These are phyloP conservation scores for Oryza punctata DNA, from an alignment of 176 grass and related monocot species.

Conservation along the genomic window DNA sequence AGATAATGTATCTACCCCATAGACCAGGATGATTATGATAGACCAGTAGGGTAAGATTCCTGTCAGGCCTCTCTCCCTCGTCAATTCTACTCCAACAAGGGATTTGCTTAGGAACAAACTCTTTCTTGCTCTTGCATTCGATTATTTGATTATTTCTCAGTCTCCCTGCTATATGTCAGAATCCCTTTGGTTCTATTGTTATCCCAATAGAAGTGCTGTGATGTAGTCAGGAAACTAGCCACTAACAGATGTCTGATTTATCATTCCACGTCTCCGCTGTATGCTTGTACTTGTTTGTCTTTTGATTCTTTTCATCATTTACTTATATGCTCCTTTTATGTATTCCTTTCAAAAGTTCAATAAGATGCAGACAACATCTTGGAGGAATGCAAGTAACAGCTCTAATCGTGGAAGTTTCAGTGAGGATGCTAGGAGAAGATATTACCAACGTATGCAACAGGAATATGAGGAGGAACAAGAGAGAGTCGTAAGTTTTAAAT, in stretches of 20 bases:
- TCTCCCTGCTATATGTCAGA: constrained; percentile 8
- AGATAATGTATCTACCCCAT: not conserved
- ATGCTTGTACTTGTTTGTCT: not conserved
- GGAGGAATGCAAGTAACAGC: constrained; percentile 50
- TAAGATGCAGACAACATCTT: constrained; percentile 59
- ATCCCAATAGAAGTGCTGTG: not conserved
- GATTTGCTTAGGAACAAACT: not conserved
- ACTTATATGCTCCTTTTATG: constrained; percentile 35
- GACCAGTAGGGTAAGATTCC: not conserved
- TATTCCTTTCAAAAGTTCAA: constrained; percentile 51
- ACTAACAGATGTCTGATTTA: not conserved
- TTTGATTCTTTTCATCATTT: constrained; percentile 29
- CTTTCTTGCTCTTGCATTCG: not conserved
- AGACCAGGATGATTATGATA: not conserved
- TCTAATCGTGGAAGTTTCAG: constrained; percentile 59
- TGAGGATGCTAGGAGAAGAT: constrained; percentile 75
- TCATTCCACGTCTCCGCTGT: not conserved
- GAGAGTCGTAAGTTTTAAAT: constrained; percentile 73
- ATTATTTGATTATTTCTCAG: constrained; percentile 1
- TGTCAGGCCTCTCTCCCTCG: not conserved
- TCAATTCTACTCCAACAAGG: constrained; percentile 1
- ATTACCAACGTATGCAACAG: constrained; percentile 71
- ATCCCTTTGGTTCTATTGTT: not conserved
- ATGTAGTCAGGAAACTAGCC: not conserved
- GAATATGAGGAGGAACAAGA: constrained; percentile 88